Evolutionary conservation across 2,329 filamentous ascomycete species (phyloP).

Genomic region (Cercospora berteroae): DNA sequence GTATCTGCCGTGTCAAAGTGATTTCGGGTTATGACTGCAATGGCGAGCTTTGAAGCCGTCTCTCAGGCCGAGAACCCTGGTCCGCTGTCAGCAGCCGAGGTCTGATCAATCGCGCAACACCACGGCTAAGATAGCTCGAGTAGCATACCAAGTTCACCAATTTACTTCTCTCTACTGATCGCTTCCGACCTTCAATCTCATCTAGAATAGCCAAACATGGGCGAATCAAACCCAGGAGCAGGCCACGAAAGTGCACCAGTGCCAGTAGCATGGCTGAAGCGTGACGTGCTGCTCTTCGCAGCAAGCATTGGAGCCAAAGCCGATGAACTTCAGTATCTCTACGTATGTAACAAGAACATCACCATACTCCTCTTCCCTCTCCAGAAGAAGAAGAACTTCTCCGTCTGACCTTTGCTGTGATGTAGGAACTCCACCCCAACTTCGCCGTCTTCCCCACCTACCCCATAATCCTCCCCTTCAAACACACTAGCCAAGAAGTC

Average conservation of each 20-base stretch:
- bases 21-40: not conserved
- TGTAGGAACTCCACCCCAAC: slow-evolving; percentile 71
- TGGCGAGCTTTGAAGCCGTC: not conserved
- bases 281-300: slow-evolving; percentile 82
- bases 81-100: slow-evolving; percentile 4
- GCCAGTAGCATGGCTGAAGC: slow-evolving; percentile 70
- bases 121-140: not conserved
- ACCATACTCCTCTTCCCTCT: too few relatives aligned
- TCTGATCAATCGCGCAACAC: slow-evolving; percentile 2
- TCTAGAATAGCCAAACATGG: slow-evolving; percentile 17
- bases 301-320: slow-evolving; percentile 79
- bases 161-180: not conserved
- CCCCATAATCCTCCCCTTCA: slow-evolving; percentile 79
- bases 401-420: too few relatives aligned
- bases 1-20: slow-evolving; percentile 6
- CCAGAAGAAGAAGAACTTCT: too few relatives aligned
- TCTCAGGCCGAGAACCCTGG: not conserved
- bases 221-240: slow-evolving; percentile 48
- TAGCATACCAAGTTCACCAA: not conserved
- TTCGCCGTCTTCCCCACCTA: slow-evolving; percentile 91
- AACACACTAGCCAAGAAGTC: slow-evolving; percentile 66
- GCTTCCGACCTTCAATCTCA: not conserved
- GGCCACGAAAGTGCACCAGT: slow-evolving; percentile 77
- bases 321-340: slow-evolving; percentile 92
- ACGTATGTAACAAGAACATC: slow-evolving; percentile 56